A percentile compares a stretch with the other conserved stretches of the same genome.
Evolutionary conservation across 768 basidiomycete genomes (phyloP).

Genomic region (Gelatoporia subvermispora): DNA sequence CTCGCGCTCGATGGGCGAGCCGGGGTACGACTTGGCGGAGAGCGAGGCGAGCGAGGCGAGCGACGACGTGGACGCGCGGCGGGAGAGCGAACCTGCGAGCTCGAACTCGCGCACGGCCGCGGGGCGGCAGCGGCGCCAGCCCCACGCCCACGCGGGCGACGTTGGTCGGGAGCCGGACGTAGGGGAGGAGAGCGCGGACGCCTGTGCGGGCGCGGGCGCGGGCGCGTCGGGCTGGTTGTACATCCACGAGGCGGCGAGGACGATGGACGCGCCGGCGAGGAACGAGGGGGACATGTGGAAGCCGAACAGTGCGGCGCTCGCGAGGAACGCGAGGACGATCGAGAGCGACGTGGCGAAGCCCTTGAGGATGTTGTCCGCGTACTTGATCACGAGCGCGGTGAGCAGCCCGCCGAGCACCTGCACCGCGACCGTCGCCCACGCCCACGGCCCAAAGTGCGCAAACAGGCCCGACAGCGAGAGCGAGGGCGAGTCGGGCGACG

Average conservation of each 20-base stretch:
- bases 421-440: slow-evolving; percentile 83
- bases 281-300: slow-evolving; percentile 86
- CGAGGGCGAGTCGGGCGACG: slow-evolving; percentile 31
- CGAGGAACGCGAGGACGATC: slow-evolving; percentile 93
- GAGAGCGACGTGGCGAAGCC: slow-evolving; percentile 94
- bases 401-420: slow-evolving; percentile 91
- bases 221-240: slow-evolving; percentile 67
- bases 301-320: slow-evolving; percentile 84
- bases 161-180: slow-evolving; percentile 4
- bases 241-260: slow-evolving; percentile 85
- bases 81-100: slow-evolving; percentile 20
- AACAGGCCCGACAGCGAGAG: slow-evolving; percentile 51
- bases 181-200: slow-evolving; percentile 1
- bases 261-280: slow-evolving; percentile 75
- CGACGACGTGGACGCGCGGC: slow-evolving; percentile 25
- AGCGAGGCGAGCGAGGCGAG: slow-evolving; percentile 20
- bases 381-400: slow-evolving; percentile 92
- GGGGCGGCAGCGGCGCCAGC: slow-evolving; percentile 13
- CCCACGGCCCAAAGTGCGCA: slow-evolving; percentile 84
- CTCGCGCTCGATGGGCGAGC: slow-evolving; percentile 22
- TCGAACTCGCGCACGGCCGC: slow-evolving; percentile 20
- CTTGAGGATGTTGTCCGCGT: slow-evolving; percentile 87
- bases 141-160: slow-evolving; percentile 20
- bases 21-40: slow-evolving; percentile 16
- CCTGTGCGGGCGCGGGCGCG: slow-evolving; percentile 5